Evolutionary conservation across 495 filamentous ascomycete species (phyloP).

Genomic region (Pyrenula aspistea): DNA sequence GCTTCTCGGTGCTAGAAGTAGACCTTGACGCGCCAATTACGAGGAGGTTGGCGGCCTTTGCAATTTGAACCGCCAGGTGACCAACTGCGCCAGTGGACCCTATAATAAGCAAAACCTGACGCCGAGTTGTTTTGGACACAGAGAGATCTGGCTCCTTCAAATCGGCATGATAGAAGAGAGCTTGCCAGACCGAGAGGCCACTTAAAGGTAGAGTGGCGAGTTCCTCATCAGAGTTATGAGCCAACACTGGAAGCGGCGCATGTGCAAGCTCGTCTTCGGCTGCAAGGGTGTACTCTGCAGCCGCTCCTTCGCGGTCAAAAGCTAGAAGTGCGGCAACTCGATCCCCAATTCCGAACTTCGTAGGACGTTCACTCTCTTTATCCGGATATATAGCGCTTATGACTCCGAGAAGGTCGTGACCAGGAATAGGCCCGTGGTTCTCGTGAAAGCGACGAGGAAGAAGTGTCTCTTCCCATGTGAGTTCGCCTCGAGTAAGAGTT

Average conservation of each 20-base stretch:
- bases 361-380: neutral
- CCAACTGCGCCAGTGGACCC: neutral
- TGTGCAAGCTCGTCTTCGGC: neutral
- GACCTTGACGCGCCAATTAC: neutral
- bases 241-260: neutral
- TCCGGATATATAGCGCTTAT: neutral
- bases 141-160: neutral
- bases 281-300: neutral
- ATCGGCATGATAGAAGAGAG: neutral
- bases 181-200: neutral
- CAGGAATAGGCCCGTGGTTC: neutral
- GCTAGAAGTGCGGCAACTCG: neutral
- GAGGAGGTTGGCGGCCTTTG: neutral
- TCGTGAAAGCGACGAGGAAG: neutral
- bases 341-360: neutral
- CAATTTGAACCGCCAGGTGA: neutral
- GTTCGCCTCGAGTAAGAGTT: neutral
- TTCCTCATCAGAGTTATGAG: neutral
- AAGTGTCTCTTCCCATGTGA: neutral
- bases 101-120: neutral
- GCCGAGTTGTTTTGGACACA: neutral
- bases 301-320: neutral
- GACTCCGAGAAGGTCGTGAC: neutral
- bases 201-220: neutral
- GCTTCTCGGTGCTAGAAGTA: neutral